A percentile compares a stretch with the other conserved stretches of the same genome.
Evolutionary conservation across 495 filamentous ascomycete species (phyloP).

Genomic region (Penicillium macrosclerotiorum): DNA sequence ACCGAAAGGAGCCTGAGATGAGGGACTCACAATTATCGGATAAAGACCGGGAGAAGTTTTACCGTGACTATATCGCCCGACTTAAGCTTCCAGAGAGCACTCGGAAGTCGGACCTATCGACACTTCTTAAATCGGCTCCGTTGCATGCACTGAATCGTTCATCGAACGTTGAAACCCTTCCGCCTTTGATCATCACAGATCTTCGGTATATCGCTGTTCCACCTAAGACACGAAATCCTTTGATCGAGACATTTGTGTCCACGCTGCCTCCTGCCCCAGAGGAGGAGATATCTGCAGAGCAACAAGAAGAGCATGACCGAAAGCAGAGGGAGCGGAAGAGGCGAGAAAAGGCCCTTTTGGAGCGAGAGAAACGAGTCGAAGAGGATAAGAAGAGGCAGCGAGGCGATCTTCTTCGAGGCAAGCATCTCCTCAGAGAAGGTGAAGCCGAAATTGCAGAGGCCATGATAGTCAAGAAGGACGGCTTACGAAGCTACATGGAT

Average conservation of each 20-base stretch:
- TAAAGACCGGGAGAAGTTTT: constrained; percentile 87
- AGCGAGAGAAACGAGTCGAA: constrained; percentile 68
- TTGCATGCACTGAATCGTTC: constrained; percentile 63
- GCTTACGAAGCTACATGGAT: constrained; percentile 63
- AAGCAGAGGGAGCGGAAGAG: constrained; percentile 62
- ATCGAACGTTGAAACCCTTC: constrained; percentile 62
- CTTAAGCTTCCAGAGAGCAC: constrained; percentile 73
- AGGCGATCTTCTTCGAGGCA: constrained; percentile 63
- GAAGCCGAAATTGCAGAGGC: constrained; percentile 77
- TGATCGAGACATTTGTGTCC: constrained; percentile 75
- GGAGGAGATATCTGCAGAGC: constrained; percentile 48
- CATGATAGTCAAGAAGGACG: constrained; percentile 72
- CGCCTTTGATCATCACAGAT: constrained; percentile 67
- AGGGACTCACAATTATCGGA: constrained; percentile 70
- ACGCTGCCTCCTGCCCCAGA: constrained; percentile 67
- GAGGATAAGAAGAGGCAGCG: constrained; percentile 71
- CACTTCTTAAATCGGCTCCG: constrained; percentile 70
- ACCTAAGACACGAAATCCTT: constrained; percentile 62
- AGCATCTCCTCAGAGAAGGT: constrained; percentile 67
- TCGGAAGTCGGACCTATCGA: constrained; percentile 74
- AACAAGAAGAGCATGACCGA: constrained; percentile 59
- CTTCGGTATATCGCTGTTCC: constrained; percentile 78
- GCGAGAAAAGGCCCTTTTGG: constrained; percentile 71
- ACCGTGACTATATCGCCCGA: constrained; percentile 79
- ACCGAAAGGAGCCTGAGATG: constrained; percentile 78